Conservation (phyloP, 176 grass and related monocot species). For the Sorghum bicolor region DNA sequence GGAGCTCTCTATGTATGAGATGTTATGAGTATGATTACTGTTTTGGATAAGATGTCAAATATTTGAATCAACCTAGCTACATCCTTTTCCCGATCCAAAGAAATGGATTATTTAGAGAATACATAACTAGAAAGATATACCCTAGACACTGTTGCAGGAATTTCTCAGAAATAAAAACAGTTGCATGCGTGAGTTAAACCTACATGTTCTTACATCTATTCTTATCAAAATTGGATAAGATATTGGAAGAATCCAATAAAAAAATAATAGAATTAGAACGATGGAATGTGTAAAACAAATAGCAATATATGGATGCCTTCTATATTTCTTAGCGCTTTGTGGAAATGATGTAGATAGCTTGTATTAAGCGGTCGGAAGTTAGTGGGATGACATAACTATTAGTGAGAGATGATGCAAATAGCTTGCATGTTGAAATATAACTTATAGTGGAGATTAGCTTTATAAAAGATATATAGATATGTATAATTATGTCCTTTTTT, state of each 20-base stretch:
- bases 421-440: neutral
- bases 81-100: neutral
- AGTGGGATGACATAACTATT: neutral
- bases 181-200: neutral
- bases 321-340: too few relatives aligned
- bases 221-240: neutral
- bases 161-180: neutral
- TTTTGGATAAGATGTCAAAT: neutral
- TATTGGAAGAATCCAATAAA: neutral
- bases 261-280: neutral
- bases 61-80: neutral
- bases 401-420: neutral
- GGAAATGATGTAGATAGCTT: neutral
- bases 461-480: neutral
- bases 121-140: neutral
- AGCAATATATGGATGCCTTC: neutral
- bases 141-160: rapidly evolving
- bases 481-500: neutral
- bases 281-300: neutral
- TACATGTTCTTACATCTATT: neutral
- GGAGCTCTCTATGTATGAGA: neutral
- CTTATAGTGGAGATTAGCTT: neutral
- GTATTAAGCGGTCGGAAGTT: neutral
- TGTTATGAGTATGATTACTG: neutral
- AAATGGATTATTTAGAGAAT: neutral